Base-by-base conservation (phyloP, 1,139 yeast genomes). In the Pichia terricola region DNA sequence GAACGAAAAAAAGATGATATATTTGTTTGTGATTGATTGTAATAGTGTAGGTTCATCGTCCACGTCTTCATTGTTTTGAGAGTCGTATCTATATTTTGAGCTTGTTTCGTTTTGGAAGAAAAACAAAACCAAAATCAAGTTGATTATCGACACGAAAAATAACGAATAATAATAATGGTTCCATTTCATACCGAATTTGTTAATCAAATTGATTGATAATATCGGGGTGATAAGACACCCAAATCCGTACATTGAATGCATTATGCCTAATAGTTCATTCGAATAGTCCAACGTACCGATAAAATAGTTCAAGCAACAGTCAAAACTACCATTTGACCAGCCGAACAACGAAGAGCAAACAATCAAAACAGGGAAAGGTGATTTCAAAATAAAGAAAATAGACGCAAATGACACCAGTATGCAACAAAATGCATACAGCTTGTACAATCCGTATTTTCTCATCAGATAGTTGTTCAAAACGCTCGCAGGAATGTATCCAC, bases 201-300 rank as follows among this genome's bases (percentile, higher is more conserved):
- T 50, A 30, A 59, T 51, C 38, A 62, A 44, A 22, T 38, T 47
- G 6, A 60, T 55, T 5, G 55, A 52, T 11, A 60, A 40, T 3
- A 59, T 73, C 0, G 91, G 88, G 1, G 85, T 71, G 0, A 78
- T 63, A 67, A 81, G 73, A 41, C 85, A 77, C 1, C 88, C 87
- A 5, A 79, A 59, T 0, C 89, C 89, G 56, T 79, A 81, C 49
- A 73, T 69, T 0, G 86, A 83, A 62, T 81, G 91, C 51, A 81
- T 58, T 0, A 77, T 59, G 1, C 89, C 89, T 62, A 81, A 64
- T 28, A 79, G 58, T 55, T 79, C 83, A 58, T 81, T 81, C 36
- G 79, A 72, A 50, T 76, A 76, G 5, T 60, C 67, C 42, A 81
- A 62, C 33, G 66, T 66, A 0, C 86, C 83, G 56, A 79, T 66